A percentile compares a stretch with the other conserved stretches of the same genome.
Conservation (phyloP, 108 stramenopile genomes). For the Pseudonitzschia pungens region DNA sequence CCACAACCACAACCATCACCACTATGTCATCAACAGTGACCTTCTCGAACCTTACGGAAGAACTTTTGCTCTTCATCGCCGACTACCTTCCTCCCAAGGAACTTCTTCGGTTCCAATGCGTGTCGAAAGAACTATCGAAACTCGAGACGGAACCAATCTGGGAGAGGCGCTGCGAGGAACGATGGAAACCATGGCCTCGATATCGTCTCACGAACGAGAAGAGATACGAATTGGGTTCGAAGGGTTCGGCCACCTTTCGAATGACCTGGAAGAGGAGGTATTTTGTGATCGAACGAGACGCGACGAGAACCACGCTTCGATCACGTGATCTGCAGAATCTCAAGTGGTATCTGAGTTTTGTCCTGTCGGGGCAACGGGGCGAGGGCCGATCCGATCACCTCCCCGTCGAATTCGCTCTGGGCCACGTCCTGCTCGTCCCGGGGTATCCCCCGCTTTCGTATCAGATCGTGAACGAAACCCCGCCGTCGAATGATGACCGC, state of each 20-base stretch:
- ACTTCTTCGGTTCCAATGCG: slow-evolving; percentile 14
- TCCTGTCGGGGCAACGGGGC: slow-evolving; percentile 1
- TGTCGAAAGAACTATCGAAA: neutral
- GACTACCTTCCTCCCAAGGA: neutral
- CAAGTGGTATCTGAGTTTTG: slow-evolving; percentile 6
- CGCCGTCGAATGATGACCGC: neutral
- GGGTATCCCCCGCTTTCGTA: slow-evolving; percentile 9
- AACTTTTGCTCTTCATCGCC: neutral
- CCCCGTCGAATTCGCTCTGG: neutral
- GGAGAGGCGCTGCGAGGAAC: neutral
- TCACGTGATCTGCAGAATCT: neutral
- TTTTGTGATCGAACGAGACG: neutral
- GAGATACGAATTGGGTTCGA: neutral
- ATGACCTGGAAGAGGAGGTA: slow-evolving; percentile 9
- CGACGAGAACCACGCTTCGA: neutral
- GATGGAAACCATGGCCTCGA: slow-evolving; percentile 19
- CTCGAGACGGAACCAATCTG: slow-evolving; percentile 5
- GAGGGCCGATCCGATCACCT: neutral
- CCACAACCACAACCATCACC: no score
- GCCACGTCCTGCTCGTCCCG: neutral
- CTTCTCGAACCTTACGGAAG: neutral
- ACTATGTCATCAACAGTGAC: neutral
- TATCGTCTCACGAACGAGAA: neutral
- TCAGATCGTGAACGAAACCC: neutral
- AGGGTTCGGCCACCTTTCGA: neutral